Evolutionary conservation across 768 basidiomycete species (phyloP).

Genomic region (Coprinellus aureogranulatus): DNA sequence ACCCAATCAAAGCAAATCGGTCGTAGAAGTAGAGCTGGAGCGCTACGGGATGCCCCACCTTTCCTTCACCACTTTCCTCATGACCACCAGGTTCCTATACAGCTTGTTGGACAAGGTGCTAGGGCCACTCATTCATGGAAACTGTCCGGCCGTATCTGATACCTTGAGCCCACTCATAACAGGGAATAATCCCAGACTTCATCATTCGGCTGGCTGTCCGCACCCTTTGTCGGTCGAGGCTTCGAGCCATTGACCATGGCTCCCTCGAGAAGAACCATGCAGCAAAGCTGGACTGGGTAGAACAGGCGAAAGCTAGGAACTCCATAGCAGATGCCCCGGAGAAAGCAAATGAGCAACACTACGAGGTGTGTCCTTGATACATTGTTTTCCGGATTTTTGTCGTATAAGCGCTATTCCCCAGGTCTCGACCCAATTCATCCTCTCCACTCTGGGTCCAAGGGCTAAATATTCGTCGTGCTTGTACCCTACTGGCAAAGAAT

Average conservation of each 20-base stretch:
- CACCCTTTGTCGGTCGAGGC: constrained; percentile 47
- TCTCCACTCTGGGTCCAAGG: constrained; percentile 61
- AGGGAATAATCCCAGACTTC: constrained; percentile 66
- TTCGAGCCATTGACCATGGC: constrained; percentile 60
- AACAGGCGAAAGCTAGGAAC: constrained; percentile 45
- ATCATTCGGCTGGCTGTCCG: constrained; percentile 35
- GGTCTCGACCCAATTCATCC: constrained; percentile 62
- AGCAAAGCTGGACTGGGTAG: constrained; percentile 67
- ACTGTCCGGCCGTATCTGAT: constrained; percentile 15
- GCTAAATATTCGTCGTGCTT: constrained; percentile 69
- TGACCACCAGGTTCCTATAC: constrained; percentile 31
- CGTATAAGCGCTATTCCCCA: constrained; percentile 15
- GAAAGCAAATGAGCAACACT: constrained; percentile 75
- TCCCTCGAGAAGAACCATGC: constrained; percentile 59
- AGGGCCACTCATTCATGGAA: no score
- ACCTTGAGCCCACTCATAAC: neutral
- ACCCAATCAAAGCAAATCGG: no score
- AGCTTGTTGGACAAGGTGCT: constrained; percentile 19
- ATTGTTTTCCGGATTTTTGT: neutral
- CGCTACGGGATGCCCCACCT: neutral
- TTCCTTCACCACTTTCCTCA: neutral
- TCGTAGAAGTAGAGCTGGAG: no score
- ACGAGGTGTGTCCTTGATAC: constrained; percentile 50
- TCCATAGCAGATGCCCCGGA: constrained; percentile 61
- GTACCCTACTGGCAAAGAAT: constrained; percentile 59